phyloP scores from a whole-genome alignment of 2,329 filamentous ascomycete species.

The Botrytis deweyae region DNA sequence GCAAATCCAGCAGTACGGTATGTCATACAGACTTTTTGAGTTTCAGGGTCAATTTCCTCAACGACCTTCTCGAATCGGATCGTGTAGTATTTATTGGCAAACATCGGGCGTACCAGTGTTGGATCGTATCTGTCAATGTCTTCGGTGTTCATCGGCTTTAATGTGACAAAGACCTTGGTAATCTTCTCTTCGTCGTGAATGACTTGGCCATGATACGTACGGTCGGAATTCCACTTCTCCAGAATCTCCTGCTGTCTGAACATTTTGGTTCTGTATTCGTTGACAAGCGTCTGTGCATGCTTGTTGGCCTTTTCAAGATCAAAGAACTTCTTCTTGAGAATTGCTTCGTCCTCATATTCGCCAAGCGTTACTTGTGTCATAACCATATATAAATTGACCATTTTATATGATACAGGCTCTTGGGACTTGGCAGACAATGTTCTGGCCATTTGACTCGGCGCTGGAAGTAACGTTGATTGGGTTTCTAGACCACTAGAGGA shows the following conservation, averaged over 20 bases:
- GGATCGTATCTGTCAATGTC: constrained; percentile 9
- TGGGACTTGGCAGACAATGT: not conserved
- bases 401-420: not conserved
- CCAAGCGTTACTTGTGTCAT: constrained; percentile 8
- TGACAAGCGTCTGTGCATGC: constrained; percentile 9
- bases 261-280: constrained; percentile 7
- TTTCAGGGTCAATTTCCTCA: not conserved
- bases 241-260: not conserved
- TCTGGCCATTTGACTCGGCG: not conserved
- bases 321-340: constrained; percentile 8
- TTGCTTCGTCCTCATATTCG: not conserved
- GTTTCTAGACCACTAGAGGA: not conserved
- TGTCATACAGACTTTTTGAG: not conserved
- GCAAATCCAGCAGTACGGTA: not conserved
- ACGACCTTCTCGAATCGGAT: constrained; percentile 4
- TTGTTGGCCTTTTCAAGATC: constrained; percentile 20
- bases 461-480: not conserved
- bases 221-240: not conserved
- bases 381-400: constrained; percentile 21
- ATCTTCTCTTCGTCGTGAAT: not conserved
- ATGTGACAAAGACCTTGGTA: constrained; percentile 6
- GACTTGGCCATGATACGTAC: not conserved
- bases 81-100: not conserved
- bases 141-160: not conserved
- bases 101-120: not conserved